Evolutionary conservation across 257 asterid species (phyloP).

Genomic region (Schizonepeta tenuifolia): DNA sequence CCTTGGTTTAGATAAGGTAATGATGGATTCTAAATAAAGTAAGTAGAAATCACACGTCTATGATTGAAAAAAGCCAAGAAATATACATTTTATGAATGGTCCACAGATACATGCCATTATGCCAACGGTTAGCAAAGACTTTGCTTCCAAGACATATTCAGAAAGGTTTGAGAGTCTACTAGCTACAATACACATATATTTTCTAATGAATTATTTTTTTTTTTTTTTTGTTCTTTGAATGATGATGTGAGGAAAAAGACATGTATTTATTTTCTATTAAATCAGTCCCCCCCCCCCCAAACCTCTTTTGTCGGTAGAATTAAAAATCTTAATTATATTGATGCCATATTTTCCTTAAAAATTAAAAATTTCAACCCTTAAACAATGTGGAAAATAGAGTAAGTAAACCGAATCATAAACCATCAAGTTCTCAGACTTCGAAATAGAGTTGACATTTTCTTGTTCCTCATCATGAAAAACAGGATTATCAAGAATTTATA

Average conservation of each 20-base stretch:
- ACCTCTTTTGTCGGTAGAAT: slow-evolving; percentile 41
- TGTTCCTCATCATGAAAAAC: not conserved
- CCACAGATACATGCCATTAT: slow-evolving; percentile 32
- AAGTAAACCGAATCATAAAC: slow-evolving; percentile 8
- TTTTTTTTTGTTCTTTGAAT: not conserved
- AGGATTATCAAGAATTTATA: slow-evolving; percentile 5
- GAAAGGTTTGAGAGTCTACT: slow-evolving; percentile 25
- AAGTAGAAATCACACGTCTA: slow-evolving; percentile 15
- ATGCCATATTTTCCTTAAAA: not conserved
- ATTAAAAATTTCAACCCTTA: not conserved
- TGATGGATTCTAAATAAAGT: slow-evolving; percentile 27
- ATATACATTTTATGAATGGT: slow-evolving; percentile 33
- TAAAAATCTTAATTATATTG: slow-evolving; percentile 19
- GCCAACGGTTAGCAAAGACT: slow-evolving; percentile 64
- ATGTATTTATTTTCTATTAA: slow-evolving; percentile 20
- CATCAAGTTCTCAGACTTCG: not conserved
- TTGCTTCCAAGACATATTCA: slow-evolving; percentile 65
- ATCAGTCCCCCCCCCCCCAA: slow-evolving; percentile 32
- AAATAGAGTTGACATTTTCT: not conserved
- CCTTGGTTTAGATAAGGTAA: not conserved
- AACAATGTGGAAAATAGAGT: slow-evolving; percentile 12
- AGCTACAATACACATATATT: slow-evolving; percentile 17
- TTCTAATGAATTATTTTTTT: not conserved
- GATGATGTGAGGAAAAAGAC: slow-evolving; percentile 40
- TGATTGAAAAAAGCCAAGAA: slow-evolving; percentile 34